Base-by-base conservation (phyloP, 768 basidiomycete genomes). In the Pleurotus eryngii region DNA sequence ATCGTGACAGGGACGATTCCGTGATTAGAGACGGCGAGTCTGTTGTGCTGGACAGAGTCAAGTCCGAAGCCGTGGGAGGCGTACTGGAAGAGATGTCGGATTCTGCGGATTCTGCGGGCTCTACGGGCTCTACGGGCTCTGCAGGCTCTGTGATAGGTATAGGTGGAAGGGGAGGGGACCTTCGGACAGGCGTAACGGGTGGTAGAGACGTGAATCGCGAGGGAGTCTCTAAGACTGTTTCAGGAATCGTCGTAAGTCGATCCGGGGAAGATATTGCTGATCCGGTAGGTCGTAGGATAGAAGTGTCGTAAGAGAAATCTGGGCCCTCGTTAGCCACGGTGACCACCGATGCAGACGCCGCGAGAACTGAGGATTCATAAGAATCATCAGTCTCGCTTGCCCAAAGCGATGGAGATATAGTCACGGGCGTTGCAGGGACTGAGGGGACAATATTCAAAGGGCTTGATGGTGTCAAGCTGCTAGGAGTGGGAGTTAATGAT, bases 321-420 rank as follows among this genome's bases (percentile, higher is more conserved):
- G 64, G 71, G 3, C 77, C 80, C 45, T 92, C 89, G 1, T 80
- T 82, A 22, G 74, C 76, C 18, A 81, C 57, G 3, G 80, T 81
- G 20, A 69, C 69, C 3, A 82, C 73, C 18, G 87, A 86, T 15
- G 87, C 88, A 2, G 91, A 90, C 0, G 90, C 85, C 4, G 73
- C 75, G 20, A 93, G 73, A n/a, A 88, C 72, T 1, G 89, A 88
- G 0, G 91, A 91, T 18, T 92, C 90, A 60, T 87, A 92, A 0
- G 90, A 87, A 8, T 76, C 65, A 55, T 89, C 84, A 0, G 85
- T 86, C 63, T 84, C 85, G 2, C 78, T 67, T 2, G 80, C 83
- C 86, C 88, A 92, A 62, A 45, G 78, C 75, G 56, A 72, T 70
- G 56, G 53, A 12, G 59, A 50, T 8, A 60, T 55, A 17, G 51